Base-by-base conservation (phyloP, 805 yeast species). In the Yamadazyma sp. region DNA sequence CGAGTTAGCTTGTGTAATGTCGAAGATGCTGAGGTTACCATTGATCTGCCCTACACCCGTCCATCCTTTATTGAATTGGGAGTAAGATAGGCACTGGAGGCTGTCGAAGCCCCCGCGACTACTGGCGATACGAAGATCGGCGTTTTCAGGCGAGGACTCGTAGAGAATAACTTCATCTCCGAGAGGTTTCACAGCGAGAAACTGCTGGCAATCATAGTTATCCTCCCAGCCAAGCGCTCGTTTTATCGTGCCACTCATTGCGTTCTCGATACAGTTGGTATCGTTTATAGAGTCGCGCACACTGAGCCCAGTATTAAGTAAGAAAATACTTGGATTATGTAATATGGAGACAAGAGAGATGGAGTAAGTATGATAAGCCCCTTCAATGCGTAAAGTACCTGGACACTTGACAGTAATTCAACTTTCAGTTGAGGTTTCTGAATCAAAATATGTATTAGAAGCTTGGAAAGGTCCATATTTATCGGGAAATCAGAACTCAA, bases 101-200 rank as follows among this genome's bases (percentile, higher is more conserved):
- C 73, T 74, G 23, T 78, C 84, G 54, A 86, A 82, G 6, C 87
- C 89, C 18, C 74, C 69, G 40, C 78, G 66, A 7, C 76, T 75
- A 32, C 60, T 60, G n/a, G 16, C 18, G n/a, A 28, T 12, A 11
- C 23, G 11, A 10, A 35, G 20, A 18, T 67, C 66, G 32, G 56
- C 59, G 37, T 53, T 66, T 42, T 56, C 55, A 13, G 33, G 9
- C 25, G 12, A 24, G 6, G 84, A 78, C 45, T 74, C 76, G 51
- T 81, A 82, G 8, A 85, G 67, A 0, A 82, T 64, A 2, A 87
- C 81, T 48, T 84, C 91, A 54, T 89, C 96, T 2, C 95, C 81
- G 19, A 85, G 71, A 2, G 95, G 93, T 46, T 78, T 82, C 5
- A 83, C 81, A 0, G 85, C 80, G 9, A 85, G 59, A 49, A 77